These are phyloP conservation scores for Camellia lanceoleosa DNA, from an alignment of 148 eudicot species.

Conservation along the genomic window DNA sequence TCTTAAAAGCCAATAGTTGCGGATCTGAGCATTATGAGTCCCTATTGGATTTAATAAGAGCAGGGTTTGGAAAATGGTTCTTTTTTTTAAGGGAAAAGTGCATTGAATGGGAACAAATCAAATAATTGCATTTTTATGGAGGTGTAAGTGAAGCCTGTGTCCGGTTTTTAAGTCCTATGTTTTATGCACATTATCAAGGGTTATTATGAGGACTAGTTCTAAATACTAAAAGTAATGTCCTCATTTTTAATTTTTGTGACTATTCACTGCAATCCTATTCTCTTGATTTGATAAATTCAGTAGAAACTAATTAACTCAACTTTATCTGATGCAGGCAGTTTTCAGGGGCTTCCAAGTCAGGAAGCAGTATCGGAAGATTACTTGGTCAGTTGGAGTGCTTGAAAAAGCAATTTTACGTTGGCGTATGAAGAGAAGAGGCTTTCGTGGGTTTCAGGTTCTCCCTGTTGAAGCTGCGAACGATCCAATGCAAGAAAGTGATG, in stretches of 20 bases:
- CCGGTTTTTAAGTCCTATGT: neutral
- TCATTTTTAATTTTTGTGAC: neutral
- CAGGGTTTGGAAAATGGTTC: neutral
- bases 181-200: neutral
- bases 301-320: neutral
- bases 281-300: neutral
- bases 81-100: neutral
- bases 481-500: conserved; percentile 40
- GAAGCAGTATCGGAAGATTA: conserved; percentile 65
- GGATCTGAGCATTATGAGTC: neutral
- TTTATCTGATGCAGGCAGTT: conserved; percentile 43
- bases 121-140: too few species aligned
- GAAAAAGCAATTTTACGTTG: conserved; percentile 90
- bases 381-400: conserved; percentile 88
- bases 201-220: neutral
- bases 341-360: conserved; percentile 81
- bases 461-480: conserved; percentile 36
- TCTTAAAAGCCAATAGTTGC: neutral
- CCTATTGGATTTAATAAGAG: neutral
- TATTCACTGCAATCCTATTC: neutral
- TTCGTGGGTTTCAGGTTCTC: conserved; percentile 65
- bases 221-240: neutral
- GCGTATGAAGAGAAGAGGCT: conserved; percentile 78
- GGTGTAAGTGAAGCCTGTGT: too few species aligned
- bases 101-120: too few species aligned